A percentile compares a stretch with the other conserved stretches of the same genome.
Conservation (phyloP, 2,329 filamentous ascomycete species). For the Botrytis fabae region DNA sequence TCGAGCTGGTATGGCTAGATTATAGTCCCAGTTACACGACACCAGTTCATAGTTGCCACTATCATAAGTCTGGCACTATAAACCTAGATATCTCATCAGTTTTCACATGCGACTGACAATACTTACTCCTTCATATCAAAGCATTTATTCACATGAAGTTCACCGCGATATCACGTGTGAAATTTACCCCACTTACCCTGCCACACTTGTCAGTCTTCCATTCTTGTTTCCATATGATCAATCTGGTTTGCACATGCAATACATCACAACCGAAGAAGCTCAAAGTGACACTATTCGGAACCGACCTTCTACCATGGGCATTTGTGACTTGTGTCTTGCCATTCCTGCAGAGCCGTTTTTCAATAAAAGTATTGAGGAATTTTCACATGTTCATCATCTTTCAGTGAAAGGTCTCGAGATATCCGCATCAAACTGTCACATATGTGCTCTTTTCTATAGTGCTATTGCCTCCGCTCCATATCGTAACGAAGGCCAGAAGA, state of each 20-base stretch:
- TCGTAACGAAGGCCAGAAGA: constrained; percentile 9
- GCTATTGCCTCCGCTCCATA: constrained; percentile 4
- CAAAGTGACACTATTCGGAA: background rate
- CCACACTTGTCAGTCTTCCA: background rate
- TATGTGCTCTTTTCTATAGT: constrained; percentile 22
- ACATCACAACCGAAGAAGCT: background rate
- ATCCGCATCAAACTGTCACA: constrained; percentile 21
- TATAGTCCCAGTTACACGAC: background rate
- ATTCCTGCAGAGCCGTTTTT: constrained; percentile 13
- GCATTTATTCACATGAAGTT: background rate
- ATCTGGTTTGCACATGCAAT: background rate
- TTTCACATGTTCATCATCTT: constrained; percentile 23
- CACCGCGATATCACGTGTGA: constrained; percentile 8
- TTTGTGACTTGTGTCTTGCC: constrained; percentile 2
- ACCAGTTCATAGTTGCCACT: background rate
- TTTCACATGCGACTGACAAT: background rate
- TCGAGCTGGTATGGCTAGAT: background rate
- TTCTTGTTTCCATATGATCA: background rate
- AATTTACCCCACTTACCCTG: constrained; percentile 8
- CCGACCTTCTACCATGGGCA: background rate
- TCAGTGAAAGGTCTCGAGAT: constrained; percentile 22
- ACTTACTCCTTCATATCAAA: background rate
- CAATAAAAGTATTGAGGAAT: background rate
- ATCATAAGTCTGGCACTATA: background rate
- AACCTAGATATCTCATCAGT: background rate